Percentiles rank a stretch among this genome's conserved stretches.
Conservation (phyloP, 257 asterid genomes). For the Fraxinus pennsylvanica region DNA sequence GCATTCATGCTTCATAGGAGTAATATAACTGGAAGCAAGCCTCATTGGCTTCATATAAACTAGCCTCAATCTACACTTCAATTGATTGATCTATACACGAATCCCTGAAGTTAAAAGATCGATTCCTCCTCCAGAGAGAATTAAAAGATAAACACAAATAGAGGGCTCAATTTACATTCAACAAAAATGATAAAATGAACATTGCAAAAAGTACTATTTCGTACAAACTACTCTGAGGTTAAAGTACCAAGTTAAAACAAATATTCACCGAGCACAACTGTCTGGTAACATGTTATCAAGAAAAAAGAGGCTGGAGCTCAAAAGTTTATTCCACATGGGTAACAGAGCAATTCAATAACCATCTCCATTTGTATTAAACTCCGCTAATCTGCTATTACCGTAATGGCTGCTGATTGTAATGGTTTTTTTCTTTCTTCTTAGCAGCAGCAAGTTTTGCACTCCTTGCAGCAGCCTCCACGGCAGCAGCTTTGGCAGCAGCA, state of each 20-base stretch:
- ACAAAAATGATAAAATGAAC: neutral
- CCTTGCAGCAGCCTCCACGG: slow-evolving; percentile 93
- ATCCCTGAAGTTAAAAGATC: neutral
- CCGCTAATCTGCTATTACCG: slow-evolving; percentile 43
- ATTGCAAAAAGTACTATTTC: neutral
- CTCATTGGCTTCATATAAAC: neutral
- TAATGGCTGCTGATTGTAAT: slow-evolving; percentile 88
- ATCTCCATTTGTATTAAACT: slow-evolving; percentile 24
- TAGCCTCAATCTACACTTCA: neutral
- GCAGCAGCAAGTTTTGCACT: slow-evolving; percentile 83
- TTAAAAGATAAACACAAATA: neutral
- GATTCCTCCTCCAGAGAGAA: neutral
- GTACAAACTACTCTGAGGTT: neutral
- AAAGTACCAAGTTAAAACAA: neutral
- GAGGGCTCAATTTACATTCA: neutral
- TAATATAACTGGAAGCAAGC: neutral
- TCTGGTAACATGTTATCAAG: slow-evolving; percentile 12
- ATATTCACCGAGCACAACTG: neutral
- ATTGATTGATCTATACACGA: neutral
- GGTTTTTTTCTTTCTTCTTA: slow-evolving; percentile 94
- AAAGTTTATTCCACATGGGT: slow-evolving; percentile 30
- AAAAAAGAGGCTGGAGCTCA: slow-evolving; percentile 30
- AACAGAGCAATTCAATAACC: slow-evolving; percentile 22
- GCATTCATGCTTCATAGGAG: too few species aligned
- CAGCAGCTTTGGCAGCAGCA: slow-evolving; percentile 81